Percentiles rank a stretch among this genome's conserved stretches.
These are phyloP conservation scores for Penicillium herquei DNA, from an alignment of 495 filamentous ascomycete genomes.

Conservation along the genomic window DNA sequence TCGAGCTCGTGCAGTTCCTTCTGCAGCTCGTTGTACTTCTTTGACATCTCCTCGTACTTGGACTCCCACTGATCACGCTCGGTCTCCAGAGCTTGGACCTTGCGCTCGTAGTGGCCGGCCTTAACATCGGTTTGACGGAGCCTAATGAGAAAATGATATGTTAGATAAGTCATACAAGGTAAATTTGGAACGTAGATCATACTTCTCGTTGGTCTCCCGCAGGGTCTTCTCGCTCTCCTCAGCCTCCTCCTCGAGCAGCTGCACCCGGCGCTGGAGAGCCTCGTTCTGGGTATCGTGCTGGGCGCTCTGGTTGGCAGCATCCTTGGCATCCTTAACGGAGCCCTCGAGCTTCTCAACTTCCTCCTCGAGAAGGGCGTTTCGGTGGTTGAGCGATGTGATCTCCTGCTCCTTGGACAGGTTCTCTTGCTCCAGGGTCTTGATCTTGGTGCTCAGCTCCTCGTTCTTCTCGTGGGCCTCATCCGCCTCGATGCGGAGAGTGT, in stretches of 20 bases:
- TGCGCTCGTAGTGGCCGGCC: slow-evolving; percentile 98
- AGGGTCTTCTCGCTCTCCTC: slow-evolving; percentile 92
- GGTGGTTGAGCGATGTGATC: slow-evolving; percentile 90
- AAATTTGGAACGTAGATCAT: slow-evolving; percentile 32
- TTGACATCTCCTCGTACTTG: slow-evolving; percentile 94
- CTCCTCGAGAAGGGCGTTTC: slow-evolving; percentile 79
- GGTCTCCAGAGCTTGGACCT: slow-evolving; percentile 92
- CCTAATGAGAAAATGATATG: slow-evolving; percentile 49
- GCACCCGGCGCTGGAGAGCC: slow-evolving; percentile 81
- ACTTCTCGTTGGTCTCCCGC: slow-evolving; percentile 98
- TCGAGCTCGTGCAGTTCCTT: slow-evolving; percentile 91
- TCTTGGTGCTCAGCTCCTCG: slow-evolving; percentile 80
- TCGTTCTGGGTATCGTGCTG: slow-evolving; percentile 83
- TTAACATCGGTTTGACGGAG: slow-evolving; percentile 98
- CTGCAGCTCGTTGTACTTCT: slow-evolving; percentile 81
- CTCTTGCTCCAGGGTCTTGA: slow-evolving; percentile 92
- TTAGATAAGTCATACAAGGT: neutral
- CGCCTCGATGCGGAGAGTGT: slow-evolving; percentile 85
- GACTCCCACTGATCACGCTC: slow-evolving; percentile 87
- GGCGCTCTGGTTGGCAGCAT: slow-evolving; percentile 66
- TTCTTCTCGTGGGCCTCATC: slow-evolving; percentile 74
- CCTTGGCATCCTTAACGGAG: slow-evolving; percentile 74
- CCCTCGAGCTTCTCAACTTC: slow-evolving; percentile 89
- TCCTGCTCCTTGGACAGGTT: slow-evolving; percentile 96
- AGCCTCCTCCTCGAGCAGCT: slow-evolving; percentile 95